phyloP scores from a whole-genome alignment of 371 early-diverging fungal species.

The Fennellomyces sp. region DNA sequence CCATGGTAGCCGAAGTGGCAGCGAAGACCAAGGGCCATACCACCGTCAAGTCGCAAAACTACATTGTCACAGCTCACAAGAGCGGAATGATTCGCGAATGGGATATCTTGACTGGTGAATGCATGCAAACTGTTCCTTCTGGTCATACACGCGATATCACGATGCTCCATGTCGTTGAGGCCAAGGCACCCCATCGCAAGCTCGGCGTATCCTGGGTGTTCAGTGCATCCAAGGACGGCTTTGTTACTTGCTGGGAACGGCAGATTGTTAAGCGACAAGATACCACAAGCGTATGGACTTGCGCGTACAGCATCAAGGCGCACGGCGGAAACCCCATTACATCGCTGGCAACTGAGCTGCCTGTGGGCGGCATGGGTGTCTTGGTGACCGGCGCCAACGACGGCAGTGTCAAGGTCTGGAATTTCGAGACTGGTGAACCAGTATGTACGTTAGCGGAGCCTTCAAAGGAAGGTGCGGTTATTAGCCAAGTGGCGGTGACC shows the following conservation, averaged over 20 bases:
- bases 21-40: conserved; percentile 13
- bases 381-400: conserved; percentile 80
- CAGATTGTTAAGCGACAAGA: conserved; percentile 11
- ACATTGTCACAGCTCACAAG: conserved; percentile 34
- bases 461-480: neutral
- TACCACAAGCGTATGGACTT: conserved; percentile 21
- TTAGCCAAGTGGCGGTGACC: conserved; percentile 34
- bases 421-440: conserved; percentile 67
- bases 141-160: conserved; percentile 28
- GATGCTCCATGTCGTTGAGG: conserved; percentile 21
- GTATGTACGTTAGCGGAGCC: conserved; percentile 15
- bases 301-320: conserved; percentile 26
- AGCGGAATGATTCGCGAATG: conserved; percentile 39
- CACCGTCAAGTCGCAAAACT: conserved; percentile 19
- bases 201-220: conserved; percentile 32
- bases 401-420: conserved; percentile 78
- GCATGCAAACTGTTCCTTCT: conserved; percentile 28
- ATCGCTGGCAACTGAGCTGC: conserved; percentile 24
- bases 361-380: conserved; percentile 33
- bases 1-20: conserved; percentile 28
- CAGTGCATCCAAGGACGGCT: conserved; percentile 39
- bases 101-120: conserved; percentile 37
- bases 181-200: conserved; percentile 22
- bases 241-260: conserved; percentile 38
- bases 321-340: conserved; percentile 27